Evolutionary conservation across 2,329 filamentous ascomycete genomes (phyloP).

Genomic region (Neonectria coccinea): DNA sequence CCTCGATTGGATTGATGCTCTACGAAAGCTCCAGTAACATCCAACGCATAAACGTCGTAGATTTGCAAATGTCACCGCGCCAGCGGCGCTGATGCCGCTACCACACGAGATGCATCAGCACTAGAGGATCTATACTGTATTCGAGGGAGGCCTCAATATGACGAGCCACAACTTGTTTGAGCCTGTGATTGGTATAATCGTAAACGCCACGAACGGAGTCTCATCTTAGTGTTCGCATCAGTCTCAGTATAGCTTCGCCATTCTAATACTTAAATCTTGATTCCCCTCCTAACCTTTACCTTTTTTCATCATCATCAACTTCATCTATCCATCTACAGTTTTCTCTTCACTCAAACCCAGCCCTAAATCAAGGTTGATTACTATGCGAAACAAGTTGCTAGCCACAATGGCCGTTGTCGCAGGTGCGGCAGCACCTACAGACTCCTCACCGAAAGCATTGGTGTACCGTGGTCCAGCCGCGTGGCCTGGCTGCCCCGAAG

Average conservation of each 20-base stretch:
- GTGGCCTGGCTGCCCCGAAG: constrained; percentile 34
- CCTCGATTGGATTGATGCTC: background rate
- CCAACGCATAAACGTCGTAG: background rate
- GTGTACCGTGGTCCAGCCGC: constrained; percentile 40
- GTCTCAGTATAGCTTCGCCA: background rate
- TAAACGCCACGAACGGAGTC: background rate
- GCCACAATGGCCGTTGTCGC: background rate
- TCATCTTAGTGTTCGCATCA: background rate
- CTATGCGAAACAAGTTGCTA: background rate
- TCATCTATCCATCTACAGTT: background rate
- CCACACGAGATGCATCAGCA: too few relatives aligned
- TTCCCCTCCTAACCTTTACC: background rate
- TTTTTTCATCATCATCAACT: background rate
- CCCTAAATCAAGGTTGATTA: background rate
- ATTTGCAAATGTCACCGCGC: too few relatives aligned
- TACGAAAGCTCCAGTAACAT: background rate
- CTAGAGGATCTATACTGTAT: background rate
- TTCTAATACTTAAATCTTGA: background rate
- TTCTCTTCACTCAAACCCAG: background rate
- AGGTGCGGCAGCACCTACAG: background rate
- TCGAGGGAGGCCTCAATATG: background rate
- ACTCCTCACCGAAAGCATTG: constrained; percentile 25
- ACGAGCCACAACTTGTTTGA: background rate
- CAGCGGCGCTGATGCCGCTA: background rate
- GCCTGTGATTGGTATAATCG: background rate